A percentile compares a stretch with the other conserved stretches of the same genome.
phyloP scores from a whole-genome alignment of 345 rosid genomes.

The Hibiscus syriacus region DNA sequence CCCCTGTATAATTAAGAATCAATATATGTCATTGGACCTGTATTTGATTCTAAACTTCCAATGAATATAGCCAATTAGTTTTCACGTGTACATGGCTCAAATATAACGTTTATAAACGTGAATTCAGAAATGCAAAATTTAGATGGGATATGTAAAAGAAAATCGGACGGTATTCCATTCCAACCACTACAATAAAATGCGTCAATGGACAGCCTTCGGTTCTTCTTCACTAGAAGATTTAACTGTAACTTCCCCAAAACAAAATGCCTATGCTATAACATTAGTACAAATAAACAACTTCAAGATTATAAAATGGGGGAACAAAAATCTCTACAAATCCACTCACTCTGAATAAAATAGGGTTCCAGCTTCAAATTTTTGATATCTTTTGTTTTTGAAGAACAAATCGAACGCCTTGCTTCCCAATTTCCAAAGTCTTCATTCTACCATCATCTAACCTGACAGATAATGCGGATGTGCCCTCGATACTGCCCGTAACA shows the following conservation, averaged over 20 bases:
- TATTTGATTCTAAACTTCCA: not conserved
- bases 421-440: slow-evolving; percentile 70
- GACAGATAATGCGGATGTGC: slow-evolving; percentile 55
- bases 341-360: not conserved
- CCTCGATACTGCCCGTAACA: slow-evolving; percentile 50
- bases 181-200: not conserved
- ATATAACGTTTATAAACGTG: not conserved
- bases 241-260: not conserved
- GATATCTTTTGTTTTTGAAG: slow-evolving; percentile 86
- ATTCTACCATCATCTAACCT: slow-evolving; percentile 71
- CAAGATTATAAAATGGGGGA: slow-evolving; percentile 8
- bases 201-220: slow-evolving; percentile 5
- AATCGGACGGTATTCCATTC: slow-evolving; percentile 1
- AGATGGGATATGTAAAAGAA: not conserved
- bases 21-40: not conserved
- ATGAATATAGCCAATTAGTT: not conserved
- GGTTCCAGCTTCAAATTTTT: slow-evolving; percentile 34
- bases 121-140: not conserved
- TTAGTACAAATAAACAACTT: slow-evolving; percentile 12
- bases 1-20: not conserved
- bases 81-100: not conserved
- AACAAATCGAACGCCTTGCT: slow-evolving; percentile 80
- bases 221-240: not conserved
- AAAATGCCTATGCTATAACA: slow-evolving; percentile 1
- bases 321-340: slow-evolving; percentile 9